Conservation (phyloP, 2,329 filamentous ascomycete genomes). For the Diatrype stigma region DNA sequence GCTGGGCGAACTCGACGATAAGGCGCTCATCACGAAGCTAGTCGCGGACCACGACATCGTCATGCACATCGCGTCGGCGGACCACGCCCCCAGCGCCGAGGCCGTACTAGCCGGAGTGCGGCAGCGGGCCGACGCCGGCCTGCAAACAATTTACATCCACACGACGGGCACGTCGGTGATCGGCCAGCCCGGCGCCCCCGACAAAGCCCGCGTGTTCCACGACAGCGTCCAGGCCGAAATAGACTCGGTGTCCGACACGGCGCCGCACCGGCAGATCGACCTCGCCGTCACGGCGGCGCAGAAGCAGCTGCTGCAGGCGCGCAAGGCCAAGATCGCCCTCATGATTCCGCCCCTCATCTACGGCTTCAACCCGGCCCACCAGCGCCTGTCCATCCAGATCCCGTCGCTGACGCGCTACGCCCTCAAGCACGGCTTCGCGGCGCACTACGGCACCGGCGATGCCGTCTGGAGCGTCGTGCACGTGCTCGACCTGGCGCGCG, state of each 20-base stretch:
- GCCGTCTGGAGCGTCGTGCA: constrained; percentile 40
- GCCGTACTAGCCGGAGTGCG: constrained; percentile 40
- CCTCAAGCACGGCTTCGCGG: constrained; percentile 42
- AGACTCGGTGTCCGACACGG: constrained; percentile 35
- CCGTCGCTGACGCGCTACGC: constrained; percentile 43
- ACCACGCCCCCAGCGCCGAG: constrained; percentile 40
- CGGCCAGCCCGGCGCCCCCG: too few species aligned
- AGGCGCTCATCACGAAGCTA: constrained; percentile 33
- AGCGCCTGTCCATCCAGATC: constrained; percentile 41
- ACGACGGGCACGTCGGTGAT: constrained; percentile 41
- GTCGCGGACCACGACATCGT: constrained; percentile 35
- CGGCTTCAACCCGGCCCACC: constrained; percentile 35
- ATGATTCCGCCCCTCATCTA: constrained; percentile 45
- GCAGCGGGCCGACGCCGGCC: constrained; percentile 30
- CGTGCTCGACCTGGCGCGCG: constrained; percentile 42
- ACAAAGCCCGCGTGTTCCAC: constrained; percentile 39
- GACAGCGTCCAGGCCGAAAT: constrained; percentile 36
- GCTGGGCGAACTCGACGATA: constrained; percentile 37
- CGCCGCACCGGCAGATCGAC: constrained; percentile 42
- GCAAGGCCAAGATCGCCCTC: constrained; percentile 40
- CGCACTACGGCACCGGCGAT: constrained; percentile 39
- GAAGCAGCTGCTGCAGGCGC: constrained; percentile 26
- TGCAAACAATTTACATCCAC: constrained; percentile 43
- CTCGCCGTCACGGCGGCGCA: constrained; percentile 35
- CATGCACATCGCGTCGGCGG: constrained; percentile 46